Evolutionary conservation across 2,329 filamentous ascomycete genomes (phyloP).

Genomic region (Thermomyces lanuginosus): DNA sequence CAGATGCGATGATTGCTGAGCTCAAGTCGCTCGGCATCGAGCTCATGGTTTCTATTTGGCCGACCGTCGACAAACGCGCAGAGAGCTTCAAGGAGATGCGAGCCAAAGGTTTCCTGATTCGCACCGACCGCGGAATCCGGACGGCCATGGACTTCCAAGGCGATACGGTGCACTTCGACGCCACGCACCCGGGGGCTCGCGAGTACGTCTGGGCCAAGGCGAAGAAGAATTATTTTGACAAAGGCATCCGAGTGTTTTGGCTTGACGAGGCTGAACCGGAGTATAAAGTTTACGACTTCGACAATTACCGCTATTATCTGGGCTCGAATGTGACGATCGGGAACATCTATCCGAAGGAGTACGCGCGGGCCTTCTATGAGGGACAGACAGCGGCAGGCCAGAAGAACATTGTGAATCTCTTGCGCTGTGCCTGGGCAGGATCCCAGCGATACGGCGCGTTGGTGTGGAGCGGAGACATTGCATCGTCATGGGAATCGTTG

Average conservation of each 20-base stretch:
- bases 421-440: constrained; percentile 41
- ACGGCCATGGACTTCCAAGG: constrained; percentile 44
- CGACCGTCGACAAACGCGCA: constrained; percentile 43
- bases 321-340: constrained; percentile 41
- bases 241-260: constrained; percentile 51
- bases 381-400: constrained; percentile 39
- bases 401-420: constrained; percentile 42
- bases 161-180: constrained; percentile 45
- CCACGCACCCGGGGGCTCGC: constrained; percentile 45
- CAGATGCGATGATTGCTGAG: constrained; percentile 47
- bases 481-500: constrained; percentile 44
- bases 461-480: constrained; percentile 53
- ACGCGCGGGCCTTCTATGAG: constrained; percentile 44
- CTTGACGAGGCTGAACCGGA: constrained; percentile 55
- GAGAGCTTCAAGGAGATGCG: constrained; percentile 49
- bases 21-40: constrained; percentile 43
- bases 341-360: constrained; percentile 44
- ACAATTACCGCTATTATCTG: constrained; percentile 45
- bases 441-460: constrained; percentile 49
- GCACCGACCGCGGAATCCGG: constrained; percentile 43
- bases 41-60: constrained; percentile 55
- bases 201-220: constrained; percentile 43
- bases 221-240: constrained; percentile 44
- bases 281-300: constrained; percentile 49
- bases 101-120: constrained; percentile 43